These are phyloP conservation scores for Suhomyces atakaporum DNA, from an alignment of 1,139 yeast species.

Conservation along the genomic window DNA sequence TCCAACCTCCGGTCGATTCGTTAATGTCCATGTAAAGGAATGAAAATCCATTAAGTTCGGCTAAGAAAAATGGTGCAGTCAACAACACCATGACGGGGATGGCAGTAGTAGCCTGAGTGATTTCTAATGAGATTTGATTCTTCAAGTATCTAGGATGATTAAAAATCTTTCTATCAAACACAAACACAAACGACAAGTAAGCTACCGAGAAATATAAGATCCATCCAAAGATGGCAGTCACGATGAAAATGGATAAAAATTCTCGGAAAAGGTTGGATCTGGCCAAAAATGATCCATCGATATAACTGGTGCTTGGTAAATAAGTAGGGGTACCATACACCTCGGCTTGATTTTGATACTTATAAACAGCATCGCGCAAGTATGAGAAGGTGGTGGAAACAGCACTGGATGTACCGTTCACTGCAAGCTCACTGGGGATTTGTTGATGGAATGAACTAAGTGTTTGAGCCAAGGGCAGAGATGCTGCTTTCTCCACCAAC, in stretches of 20 bases:
- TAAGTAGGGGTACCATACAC: constrained; percentile 43
- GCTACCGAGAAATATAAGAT: constrained; percentile 77
- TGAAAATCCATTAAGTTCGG: constrained; percentile 84
- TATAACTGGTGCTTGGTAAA: constrained; percentile 50
- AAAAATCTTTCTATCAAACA: constrained; percentile 85
- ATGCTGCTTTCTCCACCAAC: constrained; percentile 14
- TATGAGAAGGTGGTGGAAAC: constrained; percentile 22
- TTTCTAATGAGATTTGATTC: constrained; percentile 85
- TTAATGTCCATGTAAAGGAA: constrained; percentile 66
- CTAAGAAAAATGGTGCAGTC: constrained; percentile 86
- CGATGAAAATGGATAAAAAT: constrained; percentile 60
- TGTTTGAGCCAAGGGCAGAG: constrained; percentile 9
- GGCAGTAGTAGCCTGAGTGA: constrained; percentile 72
- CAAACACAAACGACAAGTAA: constrained; percentile 65
- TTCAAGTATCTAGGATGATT: constrained; percentile 95
- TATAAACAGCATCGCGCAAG: constrained; percentile 22
- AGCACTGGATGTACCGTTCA: constrained; percentile 15
- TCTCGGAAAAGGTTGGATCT: constrained; percentile 78
- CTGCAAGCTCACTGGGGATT: constrained; percentile 3
- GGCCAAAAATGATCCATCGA: constrained; percentile 63
- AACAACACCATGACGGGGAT: constrained; percentile 86
- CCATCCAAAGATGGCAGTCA: constrained; percentile 86
- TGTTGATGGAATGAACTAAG: constrained; percentile 2
- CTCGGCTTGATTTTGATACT: constrained; percentile 36
- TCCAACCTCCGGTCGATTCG: constrained; percentile 70